Percentiles rank a stretch among this genome's conserved stretches.
phyloP scores from a whole-genome alignment of 371 early-diverging fungal genomes.

The Lichtheimia hyalospora region DNA sequence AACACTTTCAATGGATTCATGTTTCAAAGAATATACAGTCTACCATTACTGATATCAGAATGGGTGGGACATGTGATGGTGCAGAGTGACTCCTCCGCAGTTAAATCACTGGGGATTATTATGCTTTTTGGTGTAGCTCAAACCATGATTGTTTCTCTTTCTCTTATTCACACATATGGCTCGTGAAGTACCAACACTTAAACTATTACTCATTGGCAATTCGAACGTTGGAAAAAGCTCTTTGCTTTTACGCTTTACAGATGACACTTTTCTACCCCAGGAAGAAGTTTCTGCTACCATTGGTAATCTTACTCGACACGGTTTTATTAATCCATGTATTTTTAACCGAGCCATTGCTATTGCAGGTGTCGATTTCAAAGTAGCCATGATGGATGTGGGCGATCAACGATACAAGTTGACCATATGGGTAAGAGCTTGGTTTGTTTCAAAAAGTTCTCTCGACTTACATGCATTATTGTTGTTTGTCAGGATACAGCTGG shows the following conservation, averaged over 20 bases:
- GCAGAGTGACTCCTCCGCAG: too few relatives aligned
- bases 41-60: too few relatives aligned
- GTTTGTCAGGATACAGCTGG: slow-evolving; percentile 99
- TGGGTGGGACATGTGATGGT: too few relatives aligned
- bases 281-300: slow-evolving; percentile 96
- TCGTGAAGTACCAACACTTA: slow-evolving; percentile 73
- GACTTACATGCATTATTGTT: neutral
- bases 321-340: neutral
- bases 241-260: slow-evolving; percentile 95
- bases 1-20: too few relatives aligned
- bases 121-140: too few relatives aligned
- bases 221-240: slow-evolving; percentile 99
- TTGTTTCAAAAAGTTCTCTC: too few relatives aligned
- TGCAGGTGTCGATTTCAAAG: slow-evolving; percentile 99
- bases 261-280: slow-evolving; percentile 92
- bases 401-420: slow-evolving; percentile 95
- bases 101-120: too few relatives aligned
- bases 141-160: too few relatives aligned
- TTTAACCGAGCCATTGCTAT: neutral
- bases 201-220: slow-evolving; percentile 98
- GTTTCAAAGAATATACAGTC: too few relatives aligned
- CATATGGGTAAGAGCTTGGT: slow-evolving; percentile 76
- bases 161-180: slow-evolving; percentile 5
- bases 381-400: slow-evolving; percentile 92
- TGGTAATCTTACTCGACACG: slow-evolving; percentile 48